Conservation (phyloP, 2,329 filamentous ascomycete genomes). For the Parastagonospora avenae region DNA sequence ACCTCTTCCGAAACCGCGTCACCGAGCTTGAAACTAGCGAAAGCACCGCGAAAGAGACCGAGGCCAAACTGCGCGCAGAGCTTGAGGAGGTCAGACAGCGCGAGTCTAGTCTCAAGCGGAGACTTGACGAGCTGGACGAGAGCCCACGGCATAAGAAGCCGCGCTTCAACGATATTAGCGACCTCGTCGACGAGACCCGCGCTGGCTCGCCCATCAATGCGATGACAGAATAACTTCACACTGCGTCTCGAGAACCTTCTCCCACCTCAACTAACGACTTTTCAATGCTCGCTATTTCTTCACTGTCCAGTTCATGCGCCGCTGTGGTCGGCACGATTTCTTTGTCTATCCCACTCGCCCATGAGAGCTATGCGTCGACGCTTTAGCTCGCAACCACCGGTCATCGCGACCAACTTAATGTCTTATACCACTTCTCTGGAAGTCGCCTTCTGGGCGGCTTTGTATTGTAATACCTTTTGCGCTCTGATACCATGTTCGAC, state of each 20-base stretch:
- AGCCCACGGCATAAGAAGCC: slow-evolving; percentile 59
- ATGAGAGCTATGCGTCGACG: slow-evolving; percentile 32
- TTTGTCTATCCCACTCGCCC: not conserved
- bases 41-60: slow-evolving; percentile 63
- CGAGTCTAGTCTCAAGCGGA: slow-evolving; percentile 80
- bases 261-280: slow-evolving; percentile 18
- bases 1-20: slow-evolving; percentile 70
- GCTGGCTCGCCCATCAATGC: slow-evolving; percentile 41
- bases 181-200: slow-evolving; percentile 56
- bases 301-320: not conserved
- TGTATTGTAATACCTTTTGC: slow-evolving; percentile 35
- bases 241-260: slow-evolving; percentile 3
- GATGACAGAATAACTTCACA: slow-evolving; percentile 30
- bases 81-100: slow-evolving; percentile 76
- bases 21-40: slow-evolving; percentile 78
- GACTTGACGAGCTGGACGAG: slow-evolving; percentile 68
- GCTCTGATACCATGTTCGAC: slow-evolving; percentile 27
- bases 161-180: slow-evolving; percentile 56
- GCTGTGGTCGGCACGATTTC: slow-evolving; percentile 3
- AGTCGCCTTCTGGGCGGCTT: slow-evolving; percentile 4
- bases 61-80: slow-evolving; percentile 63
- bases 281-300: slow-evolving; percentile 20
- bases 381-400: slow-evolving; percentile 24
- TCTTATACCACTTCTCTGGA: slow-evolving; percentile 35
- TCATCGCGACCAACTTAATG: slow-evolving; percentile 41